phyloP scores from a whole-genome alignment of 2,329 filamentous ascomycete species.

The Teratosphaeria epicoccoides region DNA sequence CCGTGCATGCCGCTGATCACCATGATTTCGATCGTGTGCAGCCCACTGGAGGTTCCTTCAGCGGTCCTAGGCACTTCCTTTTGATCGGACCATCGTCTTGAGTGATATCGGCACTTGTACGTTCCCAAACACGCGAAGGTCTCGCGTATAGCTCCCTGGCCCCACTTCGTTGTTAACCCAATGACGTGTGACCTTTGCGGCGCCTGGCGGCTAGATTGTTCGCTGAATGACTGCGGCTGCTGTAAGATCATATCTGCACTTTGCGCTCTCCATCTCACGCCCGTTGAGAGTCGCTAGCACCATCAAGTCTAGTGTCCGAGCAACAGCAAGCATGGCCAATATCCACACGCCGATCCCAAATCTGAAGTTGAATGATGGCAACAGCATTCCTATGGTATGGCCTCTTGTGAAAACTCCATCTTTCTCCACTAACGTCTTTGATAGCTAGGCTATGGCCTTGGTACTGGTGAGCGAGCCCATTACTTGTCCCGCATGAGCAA shows the following conservation, averaged over 20 bases:
- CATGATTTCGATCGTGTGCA: no score
- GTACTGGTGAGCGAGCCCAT: not conserved
- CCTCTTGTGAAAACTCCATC: not conserved
- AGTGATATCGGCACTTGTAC: no score
- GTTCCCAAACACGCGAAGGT: no score
- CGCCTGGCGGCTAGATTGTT: not conserved
- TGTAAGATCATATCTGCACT: not conserved
- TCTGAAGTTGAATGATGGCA: constrained; percentile 64
- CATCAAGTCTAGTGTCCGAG: not conserved
- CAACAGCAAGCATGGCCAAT: constrained; percentile 17
- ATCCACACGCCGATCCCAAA: constrained; percentile 40
- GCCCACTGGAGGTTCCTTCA: no score
- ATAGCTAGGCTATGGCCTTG: constrained; percentile 55
- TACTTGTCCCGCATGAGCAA: not conserved
- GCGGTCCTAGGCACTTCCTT: no score
- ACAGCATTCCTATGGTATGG: constrained; percentile 57
- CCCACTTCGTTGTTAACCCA: not conserved
- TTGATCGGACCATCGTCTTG: no score
- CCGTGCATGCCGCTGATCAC: no score
- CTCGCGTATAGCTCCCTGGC: not conserved
- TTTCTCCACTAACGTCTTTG: constrained; percentile 2
- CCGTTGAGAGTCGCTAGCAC: not conserved
- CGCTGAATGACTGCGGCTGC: not conserved
- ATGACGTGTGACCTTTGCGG: no score
- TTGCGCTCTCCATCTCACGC: not conserved